Conservation (phyloP, 129 eudicot genomes). For the Arctium lappa region DNA sequence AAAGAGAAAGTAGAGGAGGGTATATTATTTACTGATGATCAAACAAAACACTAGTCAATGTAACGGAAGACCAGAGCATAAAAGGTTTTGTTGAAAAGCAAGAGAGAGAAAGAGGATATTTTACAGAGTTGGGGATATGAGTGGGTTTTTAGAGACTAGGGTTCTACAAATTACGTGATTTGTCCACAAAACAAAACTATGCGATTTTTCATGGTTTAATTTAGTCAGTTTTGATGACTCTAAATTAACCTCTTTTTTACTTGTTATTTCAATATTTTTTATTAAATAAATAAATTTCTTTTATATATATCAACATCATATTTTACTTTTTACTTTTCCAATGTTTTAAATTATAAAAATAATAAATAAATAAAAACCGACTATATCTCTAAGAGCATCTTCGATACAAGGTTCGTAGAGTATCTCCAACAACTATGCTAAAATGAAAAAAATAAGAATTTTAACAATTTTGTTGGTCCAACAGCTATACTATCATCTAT, state of each 20-base stretch:
- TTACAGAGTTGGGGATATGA: not conserved
- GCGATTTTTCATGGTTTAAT: not conserved
- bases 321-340: not conserved
- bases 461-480: no score
- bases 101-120: not conserved
- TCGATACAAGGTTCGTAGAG: no score
- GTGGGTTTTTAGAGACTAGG: conserved; percentile 1
- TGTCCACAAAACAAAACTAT: not conserved
- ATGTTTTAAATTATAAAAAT: no score
- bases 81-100: not conserved
- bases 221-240: not conserved
- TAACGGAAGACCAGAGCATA: conserved; percentile 2
- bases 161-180: not conserved
- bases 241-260: not conserved
- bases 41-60: not conserved
- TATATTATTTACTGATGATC: not conserved
- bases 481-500: no score
- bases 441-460: no score
- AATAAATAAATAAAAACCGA: no score
- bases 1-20: not conserved
- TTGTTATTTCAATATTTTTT: not conserved
- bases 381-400: no score
- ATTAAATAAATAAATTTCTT: no score
- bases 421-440: no score
- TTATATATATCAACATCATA: not conserved